These are phyloP conservation scores for Ascochyta koolunga DNA, from an alignment of 2,329 filamentous ascomycete species.

Conservation along the genomic window DNA sequence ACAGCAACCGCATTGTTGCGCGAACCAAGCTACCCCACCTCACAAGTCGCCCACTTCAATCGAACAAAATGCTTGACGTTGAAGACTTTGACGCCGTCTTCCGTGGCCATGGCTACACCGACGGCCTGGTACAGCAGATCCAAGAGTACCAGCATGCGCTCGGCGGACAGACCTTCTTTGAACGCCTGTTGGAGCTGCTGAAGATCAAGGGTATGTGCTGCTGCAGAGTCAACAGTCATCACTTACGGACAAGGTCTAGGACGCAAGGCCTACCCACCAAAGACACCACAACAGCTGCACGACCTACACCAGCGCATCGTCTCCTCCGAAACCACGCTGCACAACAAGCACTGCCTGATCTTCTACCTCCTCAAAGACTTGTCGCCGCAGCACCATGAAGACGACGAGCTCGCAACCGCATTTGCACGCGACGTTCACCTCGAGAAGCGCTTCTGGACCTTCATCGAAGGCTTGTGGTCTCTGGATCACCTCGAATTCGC, in stretches of 20 bases:
- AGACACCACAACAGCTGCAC: constrained; percentile 69
- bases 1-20: constrained; percentile 2
- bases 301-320: constrained; percentile 74
- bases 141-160: constrained; percentile 70
- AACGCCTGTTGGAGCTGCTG: constrained; percentile 73
- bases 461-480: constrained; percentile 83
- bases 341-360: constrained; percentile 81
- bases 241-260: constrained; percentile 41
- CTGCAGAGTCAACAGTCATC: background rate
- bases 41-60: background rate
- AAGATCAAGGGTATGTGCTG: constrained; percentile 68
- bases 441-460: constrained; percentile 76
- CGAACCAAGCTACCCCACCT: constrained; percentile 2
- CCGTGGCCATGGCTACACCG: constrained; percentile 38
- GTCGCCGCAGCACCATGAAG: constrained; percentile 56
- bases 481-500: constrained; percentile 73
- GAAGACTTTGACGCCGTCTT: constrained; percentile 74
- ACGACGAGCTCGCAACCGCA: constrained; percentile 58
- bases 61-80: constrained; percentile 64
- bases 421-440: constrained; percentile 71
- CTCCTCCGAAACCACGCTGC: constrained; percentile 66
- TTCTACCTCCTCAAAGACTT: constrained; percentile 85
- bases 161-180: constrained; percentile 77
- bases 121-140: constrained; percentile 60
- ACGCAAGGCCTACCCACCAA: constrained; percentile 75